Evolutionary conservation across 257 asterid species (phyloP), one percentile per base, ranked within the genome.

Genomic region (Datura wrightii): DNA sequence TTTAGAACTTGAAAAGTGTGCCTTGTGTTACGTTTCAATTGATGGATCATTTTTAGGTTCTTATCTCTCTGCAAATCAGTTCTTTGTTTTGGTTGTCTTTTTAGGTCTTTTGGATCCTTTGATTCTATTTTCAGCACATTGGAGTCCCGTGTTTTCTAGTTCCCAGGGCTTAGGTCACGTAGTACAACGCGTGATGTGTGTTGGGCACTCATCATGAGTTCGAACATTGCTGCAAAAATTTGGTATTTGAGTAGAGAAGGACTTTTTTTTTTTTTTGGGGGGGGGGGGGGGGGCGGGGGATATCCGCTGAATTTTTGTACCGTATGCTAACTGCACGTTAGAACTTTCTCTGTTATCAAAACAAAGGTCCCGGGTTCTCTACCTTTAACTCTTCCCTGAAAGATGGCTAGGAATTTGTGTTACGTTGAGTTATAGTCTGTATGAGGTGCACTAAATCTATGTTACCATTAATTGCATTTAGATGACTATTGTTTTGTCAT

Each of bases 61-160:
- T 63, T 62, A 62, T 63, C n/a, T 10, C 7, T 50, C 82, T 2
- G 46, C 82, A 14, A 16, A 14, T 50, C 63, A 34, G 14, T 18
- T 34, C 62, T 76, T 31, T 76, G 62, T 72, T 72, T 72, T n/a
- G 80, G 80, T 52, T 9, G 39, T 19, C 69, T 19, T 59, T 59
- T n/a, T 0, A 71, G 44, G 80, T 46, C 55, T 44, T 71, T 71
- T 71, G 80, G 56, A 52, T 71, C 31, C 79, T 71, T 44, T 5
- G 34, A 44, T 71, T 71, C 79, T n/a, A 42, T 44, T 71, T 71
- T 71, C 80, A 44, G 55, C 80, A 71, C 58, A 44, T 50, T 44
- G 80, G 79, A 71, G 80, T 71, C 80, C n/a, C 44, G 15, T 71
- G 80, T 44, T 44, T 19, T 44, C 36, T 41, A 11, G 10, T 1